A percentile compares a stretch with the other conserved stretches of the same genome.
These are phyloP conservation scores for Aspergillus fructus DNA, from an alignment of 2,329 filamentous ascomycete species.

Conservation along the genomic window DNA sequence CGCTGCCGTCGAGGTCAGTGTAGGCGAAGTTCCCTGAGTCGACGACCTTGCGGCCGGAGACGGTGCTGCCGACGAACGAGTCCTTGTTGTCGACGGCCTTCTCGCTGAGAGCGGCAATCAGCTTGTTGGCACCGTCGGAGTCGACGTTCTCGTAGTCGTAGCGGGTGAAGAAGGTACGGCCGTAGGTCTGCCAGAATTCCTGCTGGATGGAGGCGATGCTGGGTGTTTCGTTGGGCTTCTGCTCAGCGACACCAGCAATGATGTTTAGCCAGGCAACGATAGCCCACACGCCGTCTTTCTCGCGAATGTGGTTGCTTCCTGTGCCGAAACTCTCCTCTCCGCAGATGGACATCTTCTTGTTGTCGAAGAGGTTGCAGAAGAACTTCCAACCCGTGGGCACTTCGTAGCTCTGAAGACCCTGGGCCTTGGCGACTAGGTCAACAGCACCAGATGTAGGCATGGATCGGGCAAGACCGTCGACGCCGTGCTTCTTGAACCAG, in stretches of 20 bases:
- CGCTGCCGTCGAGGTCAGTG: conserved; percentile 96
- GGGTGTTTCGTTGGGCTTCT: conserved; percentile 74
- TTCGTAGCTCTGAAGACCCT: conserved; percentile 89
- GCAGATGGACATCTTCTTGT: conserved; percentile 95
- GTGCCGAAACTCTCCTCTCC: conserved; percentile 98
- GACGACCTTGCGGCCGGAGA: conserved; percentile 78
- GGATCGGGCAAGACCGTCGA: conserved; percentile 90
- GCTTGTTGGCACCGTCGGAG: conserved; percentile 84
- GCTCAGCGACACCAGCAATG: conserved; percentile 86
- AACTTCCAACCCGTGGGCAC: conserved; percentile 99
- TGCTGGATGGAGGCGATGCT: conserved; percentile 96
- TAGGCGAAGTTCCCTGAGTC: conserved; percentile 97
- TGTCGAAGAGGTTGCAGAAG: conserved; percentile 94
- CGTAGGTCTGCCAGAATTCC: conserved; percentile 95
- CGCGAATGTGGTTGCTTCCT: conserved; percentile 96
- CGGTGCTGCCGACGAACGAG: conserved; percentile 79
- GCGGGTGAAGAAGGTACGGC: conserved; percentile 97
- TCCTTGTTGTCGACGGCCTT: conserved; percentile 72
- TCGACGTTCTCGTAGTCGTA: conserved; percentile 98
- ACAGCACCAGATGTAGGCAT: conserved; percentile 98
- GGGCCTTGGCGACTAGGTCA: conserved; percentile 92
- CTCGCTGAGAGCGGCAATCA: conserved; percentile 76
- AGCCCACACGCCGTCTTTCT: conserved; percentile 98
- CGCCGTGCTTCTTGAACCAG: conserved; percentile 96
- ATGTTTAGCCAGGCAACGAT: conserved; percentile 98